These are phyloP conservation scores for Aspergillus amoenus DNA, from an alignment of 2,329 filamentous ascomycete genomes.

Conservation along the genomic window DNA sequence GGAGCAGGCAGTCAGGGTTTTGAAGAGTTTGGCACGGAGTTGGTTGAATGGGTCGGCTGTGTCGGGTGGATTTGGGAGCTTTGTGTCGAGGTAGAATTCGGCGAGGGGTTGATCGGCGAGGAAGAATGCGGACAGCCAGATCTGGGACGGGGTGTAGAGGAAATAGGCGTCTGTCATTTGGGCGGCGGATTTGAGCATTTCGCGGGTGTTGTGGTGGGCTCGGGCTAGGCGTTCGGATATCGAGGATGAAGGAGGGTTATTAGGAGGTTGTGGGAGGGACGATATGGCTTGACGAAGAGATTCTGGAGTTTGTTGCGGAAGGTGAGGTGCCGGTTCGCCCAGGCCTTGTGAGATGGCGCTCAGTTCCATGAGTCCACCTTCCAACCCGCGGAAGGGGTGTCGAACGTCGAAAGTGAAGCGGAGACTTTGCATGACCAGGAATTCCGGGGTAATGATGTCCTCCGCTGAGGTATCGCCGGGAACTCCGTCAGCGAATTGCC, in stretches of 20 bases:
- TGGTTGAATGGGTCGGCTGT: conserved; percentile 25
- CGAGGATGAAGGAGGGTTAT: conserved; percentile 24
- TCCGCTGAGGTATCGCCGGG: conserved; percentile 71
- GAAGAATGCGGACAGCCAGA: conserved; percentile 79
- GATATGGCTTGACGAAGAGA: conserved; percentile 31
- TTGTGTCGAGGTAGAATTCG: conserved; percentile 46
- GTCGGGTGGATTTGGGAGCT: conserved; percentile 28
- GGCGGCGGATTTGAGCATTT: conserved; percentile 74
- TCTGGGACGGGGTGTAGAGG: conserved; percentile 90
- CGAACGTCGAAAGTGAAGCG: conserved; percentile 91
- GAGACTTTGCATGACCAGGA: conserved; percentile 85
- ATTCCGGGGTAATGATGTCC: conserved; percentile 86
- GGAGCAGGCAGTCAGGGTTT: conserved; percentile 39
- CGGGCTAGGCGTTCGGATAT: conserved; percentile 51
- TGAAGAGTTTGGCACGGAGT: conserved; percentile 39
- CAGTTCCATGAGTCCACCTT: conserved; percentile 83
- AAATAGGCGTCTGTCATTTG: conserved; percentile 95
- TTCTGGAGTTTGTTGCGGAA: conserved; percentile 30
- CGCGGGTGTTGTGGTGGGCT: conserved; percentile 72
- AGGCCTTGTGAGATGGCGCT: conserved; percentile 65
- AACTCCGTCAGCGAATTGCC: conserved; percentile 67
- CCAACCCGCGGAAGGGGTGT: conserved; percentile 84
- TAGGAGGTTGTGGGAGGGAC: conserved; percentile 30
- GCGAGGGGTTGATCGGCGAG: conserved; percentile 63
- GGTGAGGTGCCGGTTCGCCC: conserved; percentile 36